Conservation (phyloP, 2,329 filamentous ascomycete genomes). For the Microcyclosporella mali region DNA sequence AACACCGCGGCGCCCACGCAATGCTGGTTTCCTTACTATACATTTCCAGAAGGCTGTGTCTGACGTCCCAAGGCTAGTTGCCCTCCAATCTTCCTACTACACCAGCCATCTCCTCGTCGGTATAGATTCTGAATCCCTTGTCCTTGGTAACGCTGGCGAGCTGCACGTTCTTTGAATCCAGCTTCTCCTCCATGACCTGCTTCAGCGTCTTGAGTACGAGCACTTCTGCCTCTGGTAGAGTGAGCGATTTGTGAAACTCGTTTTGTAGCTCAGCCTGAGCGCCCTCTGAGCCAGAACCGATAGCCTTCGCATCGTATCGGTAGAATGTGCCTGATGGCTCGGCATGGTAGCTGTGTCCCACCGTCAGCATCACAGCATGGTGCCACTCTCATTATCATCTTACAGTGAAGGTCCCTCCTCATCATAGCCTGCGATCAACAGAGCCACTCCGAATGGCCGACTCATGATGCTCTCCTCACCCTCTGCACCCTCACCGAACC, state of each 20-base stretch:
- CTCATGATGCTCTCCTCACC: conserved; percentile 87
- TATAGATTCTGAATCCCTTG: conserved; percentile 97
- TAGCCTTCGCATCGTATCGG: conserved; percentile 97
- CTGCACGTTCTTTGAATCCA: conserved; percentile 98
- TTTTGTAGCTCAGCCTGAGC: conserved; percentile 97
- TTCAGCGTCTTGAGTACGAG: conserved; percentile 95
- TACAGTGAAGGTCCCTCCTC: conserved; percentile 90
- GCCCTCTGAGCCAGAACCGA: conserved; percentile 93
- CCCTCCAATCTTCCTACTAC: conserved; percentile 73
- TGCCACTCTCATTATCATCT: conserved; percentile 23
- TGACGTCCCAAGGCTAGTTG: conserved; percentile 31
- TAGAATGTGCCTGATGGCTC: conserved; percentile 98
- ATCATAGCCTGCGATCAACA: conserved; percentile 94
- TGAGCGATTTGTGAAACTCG: conserved; percentile 97
- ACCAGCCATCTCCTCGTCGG: conserved; percentile 90
- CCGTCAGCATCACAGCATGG: conserved; percentile 1
- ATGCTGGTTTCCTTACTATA: conserved; percentile 19
- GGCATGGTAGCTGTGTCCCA: conserved; percentile 69
- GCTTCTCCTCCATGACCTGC: conserved; percentile 99
- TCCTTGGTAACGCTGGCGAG: conserved; percentile 96
- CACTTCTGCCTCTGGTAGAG: conserved; percentile 86
- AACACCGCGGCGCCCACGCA: conserved; percentile 5
- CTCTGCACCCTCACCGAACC: conserved; percentile 87
- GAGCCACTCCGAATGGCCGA: conserved; percentile 89
- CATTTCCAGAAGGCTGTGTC: conserved; percentile 8